A percentile compares a stretch with the other conserved stretches of the same genome.
Evolutionary conservation across 1,139 yeast genomes (phyloP).

Genomic region (Hansenula lynferdii): DNA sequence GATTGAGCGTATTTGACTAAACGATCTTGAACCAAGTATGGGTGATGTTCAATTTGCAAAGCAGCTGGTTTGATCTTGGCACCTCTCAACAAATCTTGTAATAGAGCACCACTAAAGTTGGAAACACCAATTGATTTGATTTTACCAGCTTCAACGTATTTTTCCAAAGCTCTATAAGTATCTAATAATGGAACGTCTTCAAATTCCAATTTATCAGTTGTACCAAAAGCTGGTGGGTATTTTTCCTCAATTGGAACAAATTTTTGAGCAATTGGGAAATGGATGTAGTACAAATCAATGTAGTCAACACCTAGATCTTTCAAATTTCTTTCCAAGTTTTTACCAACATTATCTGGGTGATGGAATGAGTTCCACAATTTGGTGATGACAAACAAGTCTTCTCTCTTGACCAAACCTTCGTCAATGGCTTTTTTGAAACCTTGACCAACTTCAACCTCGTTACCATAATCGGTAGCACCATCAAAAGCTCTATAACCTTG

Average conservation of each 20-base stretch:
- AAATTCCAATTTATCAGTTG: slow-evolving; percentile 46
- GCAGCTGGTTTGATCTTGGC: slow-evolving; percentile 73
- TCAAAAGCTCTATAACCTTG: slow-evolving; percentile 72
- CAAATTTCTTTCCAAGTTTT: slow-evolving; percentile 60
- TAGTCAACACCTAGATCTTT: slow-evolving; percentile 62
- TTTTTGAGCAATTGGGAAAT: slow-evolving; percentile 75
- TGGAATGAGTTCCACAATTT: slow-evolving; percentile 81
- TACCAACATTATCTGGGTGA: slow-evolving; percentile 46
- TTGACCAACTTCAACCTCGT: slow-evolving; percentile 68
- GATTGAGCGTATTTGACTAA: slow-evolving; percentile 60
- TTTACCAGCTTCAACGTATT: slow-evolving; percentile 55
- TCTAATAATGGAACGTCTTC: slow-evolving; percentile 70
- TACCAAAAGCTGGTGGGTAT: slow-evolving; percentile 72
- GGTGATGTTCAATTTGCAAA: slow-evolving; percentile 80
- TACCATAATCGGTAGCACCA: slow-evolving; percentile 77
- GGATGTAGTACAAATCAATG: slow-evolving; percentile 70
- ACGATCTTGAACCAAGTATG: slow-evolving; percentile 75
- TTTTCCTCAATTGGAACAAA: slow-evolving; percentile 66
- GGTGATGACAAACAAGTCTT: slow-evolving; percentile 70
- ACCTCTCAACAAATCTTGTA: slow-evolving; percentile 70
- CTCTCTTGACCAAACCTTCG: slow-evolving; percentile 66
- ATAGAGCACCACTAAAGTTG: slow-evolving; percentile 71
- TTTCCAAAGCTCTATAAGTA: slow-evolving; percentile 79
- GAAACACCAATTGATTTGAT: slow-evolving; percentile 79
- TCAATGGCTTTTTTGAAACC: slow-evolving; percentile 61